phyloP scores from a whole-genome alignment of 768 basidiomycete species.

The Paxillus ammoniavirescens region DNA sequence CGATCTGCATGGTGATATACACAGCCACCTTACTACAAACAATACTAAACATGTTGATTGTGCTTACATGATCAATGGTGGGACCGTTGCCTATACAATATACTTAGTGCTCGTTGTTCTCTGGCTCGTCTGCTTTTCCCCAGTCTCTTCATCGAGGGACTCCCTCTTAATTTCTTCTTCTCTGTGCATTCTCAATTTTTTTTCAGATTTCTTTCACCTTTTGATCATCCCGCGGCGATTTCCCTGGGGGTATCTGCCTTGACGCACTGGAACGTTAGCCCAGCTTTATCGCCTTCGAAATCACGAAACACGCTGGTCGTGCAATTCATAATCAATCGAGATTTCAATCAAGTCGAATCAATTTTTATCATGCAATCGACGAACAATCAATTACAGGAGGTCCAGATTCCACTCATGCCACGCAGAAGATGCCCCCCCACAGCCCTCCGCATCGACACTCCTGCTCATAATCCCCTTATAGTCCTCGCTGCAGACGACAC shows the following conservation, averaged over 20 bases:
- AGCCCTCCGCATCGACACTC: slow-evolving; percentile 58
- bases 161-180: slow-evolving; percentile 16
- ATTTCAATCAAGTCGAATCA: slow-evolving; percentile 7
- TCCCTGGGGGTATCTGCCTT: background rate
- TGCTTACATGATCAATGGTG: slow-evolving; percentile 2
- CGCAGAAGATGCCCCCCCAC: slow-evolving; percentile 54
- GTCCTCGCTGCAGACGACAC: slow-evolving; percentile 45
- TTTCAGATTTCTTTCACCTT: slow-evolving; percentile 18
- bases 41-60: slow-evolving; percentile 6
- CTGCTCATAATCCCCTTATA: slow-evolving; percentile 47
- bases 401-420: slow-evolving; percentile 33
- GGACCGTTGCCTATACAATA: background rate
- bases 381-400: slow-evolving; percentile 19
- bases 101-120: background rate
- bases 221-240: slow-evolving; percentile 4
- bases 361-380: slow-evolving; percentile 29
- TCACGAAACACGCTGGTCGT: slow-evolving; percentile 34
- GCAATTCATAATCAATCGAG: slow-evolving; percentile 25
- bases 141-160: slow-evolving; percentile 2
- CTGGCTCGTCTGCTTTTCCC: background rate
- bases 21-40: too few relatives aligned
- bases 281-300: slow-evolving; percentile 9
- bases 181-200: slow-evolving; percentile 13
- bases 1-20: too few relatives aligned
- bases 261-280: slow-evolving; percentile 11